phyloP scores from a whole-genome alignment of 1,139 yeast genomes.

The Nakaseomyces delphensis region DNA sequence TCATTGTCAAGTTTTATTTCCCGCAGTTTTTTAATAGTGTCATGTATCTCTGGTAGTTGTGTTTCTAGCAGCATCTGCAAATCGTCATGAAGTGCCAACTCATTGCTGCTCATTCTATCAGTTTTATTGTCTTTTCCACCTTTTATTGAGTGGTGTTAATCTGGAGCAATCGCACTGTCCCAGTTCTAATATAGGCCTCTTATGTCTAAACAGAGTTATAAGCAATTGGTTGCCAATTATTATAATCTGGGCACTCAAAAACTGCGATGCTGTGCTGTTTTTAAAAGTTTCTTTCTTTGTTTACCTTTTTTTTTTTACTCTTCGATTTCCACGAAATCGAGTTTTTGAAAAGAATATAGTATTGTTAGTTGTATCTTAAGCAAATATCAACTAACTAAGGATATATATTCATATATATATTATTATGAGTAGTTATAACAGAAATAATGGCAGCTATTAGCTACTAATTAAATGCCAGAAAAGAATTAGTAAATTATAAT shows the following conservation, averaged over 20 bases:
- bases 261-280: no score
- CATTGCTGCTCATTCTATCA: slow-evolving; percentile 4
- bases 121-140: background rate
- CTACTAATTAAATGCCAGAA: background rate
- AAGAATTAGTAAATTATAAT: background rate
- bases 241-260: no score
- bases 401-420: background rate
- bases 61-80: slow-evolving; percentile 4
- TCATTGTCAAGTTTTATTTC: background rate
- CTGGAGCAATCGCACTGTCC: no score
- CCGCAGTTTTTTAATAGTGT: slow-evolving; percentile 1
- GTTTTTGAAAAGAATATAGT: background rate
- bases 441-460: no score
- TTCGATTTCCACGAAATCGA: background rate
- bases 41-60: slow-evolving; percentile 6
- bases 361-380: background rate
- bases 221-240: no score
- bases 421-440: background rate
- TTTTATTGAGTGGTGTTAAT: no score
- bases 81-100: slow-evolving; percentile 2
- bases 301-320: background rate
- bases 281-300: background rate
- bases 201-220: no score
- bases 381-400: background rate
- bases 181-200: no score